phyloP scores from a whole-genome alignment of 192 early-diverging fungal genomes.

The Rhizophagus sp. region DNA sequence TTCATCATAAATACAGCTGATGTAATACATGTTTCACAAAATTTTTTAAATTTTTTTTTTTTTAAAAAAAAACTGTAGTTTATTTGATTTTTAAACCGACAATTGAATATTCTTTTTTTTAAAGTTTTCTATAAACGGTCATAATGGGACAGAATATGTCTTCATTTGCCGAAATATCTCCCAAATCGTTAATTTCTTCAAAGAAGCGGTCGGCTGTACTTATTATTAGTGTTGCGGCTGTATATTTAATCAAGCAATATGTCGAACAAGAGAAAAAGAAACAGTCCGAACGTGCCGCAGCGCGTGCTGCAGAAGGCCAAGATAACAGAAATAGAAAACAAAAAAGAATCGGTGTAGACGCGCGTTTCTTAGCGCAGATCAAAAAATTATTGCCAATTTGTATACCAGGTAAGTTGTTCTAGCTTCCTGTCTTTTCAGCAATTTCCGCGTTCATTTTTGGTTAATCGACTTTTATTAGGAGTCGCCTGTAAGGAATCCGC shows the following conservation, averaged over 20 bases:
- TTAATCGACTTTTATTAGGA: constrained; percentile 27
- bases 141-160: constrained; percentile 1
- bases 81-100: too few relatives aligned
- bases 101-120: too few relatives aligned
- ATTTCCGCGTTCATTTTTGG: not conserved
- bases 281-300: not conserved
- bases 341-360: constrained; percentile 54
- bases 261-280: constrained; percentile 10
- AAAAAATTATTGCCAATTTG: constrained; percentile 58
- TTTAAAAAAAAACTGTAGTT: not conserved
- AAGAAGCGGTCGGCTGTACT: constrained; percentile 1
- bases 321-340: constrained; percentile 7
- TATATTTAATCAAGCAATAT: constrained; percentile 12
- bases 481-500: constrained; percentile 50
- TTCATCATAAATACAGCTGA: not conserved
- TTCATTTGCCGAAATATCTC: not conserved
- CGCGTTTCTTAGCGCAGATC: constrained; percentile 58
- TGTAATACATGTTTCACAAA: not conserved
- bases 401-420: constrained; percentile 45
- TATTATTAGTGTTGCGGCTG: not conserved
- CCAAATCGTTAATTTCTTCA: not conserved
- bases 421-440: not conserved
- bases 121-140: too few relatives aligned
- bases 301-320: not conserved
- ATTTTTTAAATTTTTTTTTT: not conserved